phyloP scores from a whole-genome alignment of 306 rosid genomes.

The Ormosia emarginata region DNA sequence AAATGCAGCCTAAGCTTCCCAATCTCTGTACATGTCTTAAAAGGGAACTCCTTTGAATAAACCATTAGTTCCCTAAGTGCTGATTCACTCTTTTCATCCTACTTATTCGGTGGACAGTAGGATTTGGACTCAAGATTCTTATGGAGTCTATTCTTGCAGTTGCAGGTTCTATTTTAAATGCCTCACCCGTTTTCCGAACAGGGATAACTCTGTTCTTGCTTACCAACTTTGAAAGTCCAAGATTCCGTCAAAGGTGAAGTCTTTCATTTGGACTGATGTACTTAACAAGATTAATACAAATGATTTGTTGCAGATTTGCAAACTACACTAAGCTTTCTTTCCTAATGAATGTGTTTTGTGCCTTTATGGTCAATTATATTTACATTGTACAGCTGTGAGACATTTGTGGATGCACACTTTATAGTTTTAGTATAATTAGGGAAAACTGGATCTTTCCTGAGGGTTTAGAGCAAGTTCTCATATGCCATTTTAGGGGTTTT shows the following conservation, averaged over 20 bases:
- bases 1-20: background rate
- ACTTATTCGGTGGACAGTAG: background rate
- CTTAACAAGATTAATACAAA: background rate
- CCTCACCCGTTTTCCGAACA: background rate
- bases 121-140: background rate
- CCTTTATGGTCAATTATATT: background rate
- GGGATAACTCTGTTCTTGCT: background rate
- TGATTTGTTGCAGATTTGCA: background rate
- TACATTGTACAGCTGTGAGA: background rate
- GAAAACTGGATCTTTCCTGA: background rate
- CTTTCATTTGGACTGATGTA: background rate
- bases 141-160: background rate
- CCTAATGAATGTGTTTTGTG: background rate
- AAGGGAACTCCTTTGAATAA: conserved; percentile 12
- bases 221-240: background rate
- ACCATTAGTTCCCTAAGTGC: background rate
- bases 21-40: background rate
- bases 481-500: conserved; percentile 13
- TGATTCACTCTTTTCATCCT: background rate
- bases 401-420: background rate
- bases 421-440: background rate
- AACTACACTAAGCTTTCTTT: background rate
- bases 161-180: background rate
- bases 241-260: background rate
- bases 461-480: background rate